These are phyloP conservation scores for Sabuloglossum arenarium DNA, from an alignment of 495 filamentous ascomycete genomes.

Conservation along the genomic window DNA sequence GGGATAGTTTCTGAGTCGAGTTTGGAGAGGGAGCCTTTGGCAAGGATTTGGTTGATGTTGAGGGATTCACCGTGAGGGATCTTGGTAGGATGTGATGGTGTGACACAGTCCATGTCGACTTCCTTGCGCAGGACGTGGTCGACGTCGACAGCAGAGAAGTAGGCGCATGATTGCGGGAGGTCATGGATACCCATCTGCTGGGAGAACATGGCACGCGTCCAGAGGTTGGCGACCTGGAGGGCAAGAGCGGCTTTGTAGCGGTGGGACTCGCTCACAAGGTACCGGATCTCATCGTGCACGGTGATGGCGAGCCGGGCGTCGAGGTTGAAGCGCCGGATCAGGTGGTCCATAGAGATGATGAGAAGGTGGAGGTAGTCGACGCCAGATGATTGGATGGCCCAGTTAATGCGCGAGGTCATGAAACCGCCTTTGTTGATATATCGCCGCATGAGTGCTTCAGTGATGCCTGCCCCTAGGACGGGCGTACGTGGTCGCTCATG, in stretches of 20 bases:
- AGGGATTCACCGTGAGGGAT: slow-evolving; percentile 76
- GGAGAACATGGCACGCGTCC: slow-evolving; percentile 92
- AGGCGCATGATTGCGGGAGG: slow-evolving; percentile 81
- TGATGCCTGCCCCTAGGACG: slow-evolving; percentile 90
- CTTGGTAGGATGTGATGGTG: slow-evolving; percentile 56
- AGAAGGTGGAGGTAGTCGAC: slow-evolving; percentile 95
- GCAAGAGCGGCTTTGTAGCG: slow-evolving; percentile 80
- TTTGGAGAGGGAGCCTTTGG: slow-evolving; percentile 36
- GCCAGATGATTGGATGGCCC: slow-evolving; percentile 94
- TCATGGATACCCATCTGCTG: slow-evolving; percentile 94
- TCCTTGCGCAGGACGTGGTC: slow-evolving; percentile 89
- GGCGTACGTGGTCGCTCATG: slow-evolving; percentile 82
- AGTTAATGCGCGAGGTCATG: slow-evolving; percentile 93
- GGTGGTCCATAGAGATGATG: slow-evolving; percentile 85
- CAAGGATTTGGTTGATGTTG: slow-evolving; percentile 54
- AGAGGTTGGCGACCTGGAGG: slow-evolving; percentile 81
- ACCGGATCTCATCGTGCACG: slow-evolving; percentile 94
- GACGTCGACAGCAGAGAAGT: slow-evolving; percentile 88
- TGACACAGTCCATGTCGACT: slow-evolving; percentile 92
- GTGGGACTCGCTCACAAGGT: slow-evolving; percentile 68
- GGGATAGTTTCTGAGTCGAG: slow-evolving; percentile 40
- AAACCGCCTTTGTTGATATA: slow-evolving; percentile 80
- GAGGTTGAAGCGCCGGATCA: slow-evolving; percentile 71
- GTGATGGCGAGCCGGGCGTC: slow-evolving; percentile 73
- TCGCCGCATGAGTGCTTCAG: slow-evolving; percentile 73